These are phyloP conservation scores for Tylopilus sp. DNA, from an alignment of 1,284 basidiomycete species.

Conservation along the genomic window DNA sequence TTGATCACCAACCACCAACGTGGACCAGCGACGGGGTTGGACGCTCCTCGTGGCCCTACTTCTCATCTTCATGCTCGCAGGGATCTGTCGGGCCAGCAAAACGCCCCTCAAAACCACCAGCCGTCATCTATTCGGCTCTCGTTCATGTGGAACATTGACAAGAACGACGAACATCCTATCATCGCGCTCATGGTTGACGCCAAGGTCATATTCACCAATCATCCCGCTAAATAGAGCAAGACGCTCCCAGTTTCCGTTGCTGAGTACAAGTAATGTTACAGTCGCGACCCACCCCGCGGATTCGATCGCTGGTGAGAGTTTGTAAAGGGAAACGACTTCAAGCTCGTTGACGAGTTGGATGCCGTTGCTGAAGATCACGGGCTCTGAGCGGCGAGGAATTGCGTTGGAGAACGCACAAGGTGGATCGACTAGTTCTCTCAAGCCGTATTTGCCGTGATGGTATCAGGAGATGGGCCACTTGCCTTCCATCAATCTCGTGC, in stretches of 20 bases:
- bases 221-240: conserved; percentile 69
- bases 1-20: conserved; percentile 3
- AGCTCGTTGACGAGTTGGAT: conserved; percentile 90
- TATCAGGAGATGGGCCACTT: conserved; percentile 60
- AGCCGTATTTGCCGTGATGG: conserved; percentile 2
- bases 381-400: conserved; percentile 67
- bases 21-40: conserved; percentile 30
- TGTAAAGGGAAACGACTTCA: conserved; percentile 65
- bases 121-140: not conserved
- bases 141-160: conserved; percentile 5
- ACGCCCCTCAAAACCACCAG: conserved; percentile 16
- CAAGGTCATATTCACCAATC: conserved; percentile 58
- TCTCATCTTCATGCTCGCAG: conserved; percentile 53
- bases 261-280: conserved; percentile 77
- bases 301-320: conserved; percentile 90
- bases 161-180: conserved; percentile 63
- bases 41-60: conserved; percentile 48
- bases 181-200: conserved; percentile 77
- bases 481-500: conserved; percentile 80
- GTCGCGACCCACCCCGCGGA: conserved; percentile 75
- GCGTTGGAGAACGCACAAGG: conserved; percentile 65
- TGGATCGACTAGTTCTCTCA: conserved; percentile 27
- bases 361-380: conserved; percentile 72
- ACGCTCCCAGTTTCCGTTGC: conserved; percentile 68
- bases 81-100: conserved; percentile 44